Evolutionary conservation across 2,329 filamentous ascomycete species (phyloP).

Genomic region (Aureobasidium subglaciale): DNA sequence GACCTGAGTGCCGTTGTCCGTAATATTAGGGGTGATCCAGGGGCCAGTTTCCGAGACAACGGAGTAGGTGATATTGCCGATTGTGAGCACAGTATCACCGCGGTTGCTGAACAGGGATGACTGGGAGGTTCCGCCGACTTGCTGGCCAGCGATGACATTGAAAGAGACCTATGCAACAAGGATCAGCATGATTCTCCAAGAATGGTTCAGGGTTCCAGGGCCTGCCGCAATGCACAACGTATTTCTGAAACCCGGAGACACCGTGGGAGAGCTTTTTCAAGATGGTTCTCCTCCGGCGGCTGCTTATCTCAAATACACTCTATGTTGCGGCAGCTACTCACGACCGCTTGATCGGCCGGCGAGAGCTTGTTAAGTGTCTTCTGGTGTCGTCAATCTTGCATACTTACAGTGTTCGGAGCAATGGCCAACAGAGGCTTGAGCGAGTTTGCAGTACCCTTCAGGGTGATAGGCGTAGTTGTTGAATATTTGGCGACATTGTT

Average conservation of each 20-base stretch:
- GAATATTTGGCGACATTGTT: constrained; percentile 43
- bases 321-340: no score
- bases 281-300: no score
- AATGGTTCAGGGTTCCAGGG: no score
- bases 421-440: constrained; percentile 40
- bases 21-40: constrained; percentile 33
- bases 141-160: constrained; percentile 39
- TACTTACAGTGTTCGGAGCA: constrained; percentile 39
- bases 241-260: no score
- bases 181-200: no score
- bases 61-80: constrained; percentile 42
- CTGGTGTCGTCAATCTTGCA: no score
- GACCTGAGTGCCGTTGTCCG: constrained; percentile 31
- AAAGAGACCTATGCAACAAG: no score
- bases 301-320: no score
- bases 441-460: constrained; percentile 46
- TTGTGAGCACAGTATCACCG: constrained; percentile 41
- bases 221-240: no score
- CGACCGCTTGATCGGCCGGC: no score
- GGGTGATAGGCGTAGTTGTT: constrained; percentile 38
- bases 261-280: no score
- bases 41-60: constrained; percentile 39
- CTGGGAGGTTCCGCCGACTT: constrained; percentile 34
- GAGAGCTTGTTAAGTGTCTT: no score
- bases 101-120: constrained; percentile 44